Evolutionary conservation across 2,329 filamentous ascomycete species (phyloP).

Genomic region (Aspergillus brasiliensis): DNA sequence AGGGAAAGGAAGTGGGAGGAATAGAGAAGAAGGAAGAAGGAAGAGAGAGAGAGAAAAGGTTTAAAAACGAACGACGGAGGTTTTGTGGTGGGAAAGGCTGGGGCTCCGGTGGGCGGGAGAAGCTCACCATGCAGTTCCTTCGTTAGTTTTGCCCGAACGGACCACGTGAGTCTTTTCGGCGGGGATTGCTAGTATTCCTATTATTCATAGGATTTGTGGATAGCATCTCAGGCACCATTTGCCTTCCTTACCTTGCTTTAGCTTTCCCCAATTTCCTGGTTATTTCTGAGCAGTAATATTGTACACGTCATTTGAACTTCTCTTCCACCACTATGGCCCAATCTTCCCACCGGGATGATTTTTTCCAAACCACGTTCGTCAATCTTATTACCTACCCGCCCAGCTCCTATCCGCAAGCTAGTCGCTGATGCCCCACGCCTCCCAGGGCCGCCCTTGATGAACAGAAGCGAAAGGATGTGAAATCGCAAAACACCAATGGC

Average conservation of each 20-base stretch:
- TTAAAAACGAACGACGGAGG: conserved; percentile 8
- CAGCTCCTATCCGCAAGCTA: conserved; percentile 6
- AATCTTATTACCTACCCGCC: not conserved
- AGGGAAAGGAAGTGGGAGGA: conserved; percentile 26
- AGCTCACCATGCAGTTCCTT: conserved; percentile 36
- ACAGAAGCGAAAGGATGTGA: conserved; percentile 66
- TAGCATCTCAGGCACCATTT: not conserved
- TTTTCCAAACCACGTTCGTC: conserved; percentile 87
- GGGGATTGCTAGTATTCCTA: not conserved
- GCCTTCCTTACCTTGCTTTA: not conserved
- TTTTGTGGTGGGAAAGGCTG: conserved; percentile 33
- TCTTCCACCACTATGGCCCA: conserved; percentile 57
- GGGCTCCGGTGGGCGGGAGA: conserved; percentile 35
- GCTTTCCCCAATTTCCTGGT: not conserved
- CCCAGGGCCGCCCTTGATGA: conserved; percentile 52
- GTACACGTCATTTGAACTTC: not conserved
- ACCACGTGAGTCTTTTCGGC: not conserved
- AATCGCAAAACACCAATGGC: conserved; percentile 80
- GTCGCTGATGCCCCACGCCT: conserved; percentile 15
- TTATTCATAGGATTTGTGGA: not conserved
- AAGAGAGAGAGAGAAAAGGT: conserved; percentile 32
- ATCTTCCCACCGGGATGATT: conserved; percentile 74
- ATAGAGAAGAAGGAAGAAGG: conserved; percentile 27
- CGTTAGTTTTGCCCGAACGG: conserved; percentile 15
- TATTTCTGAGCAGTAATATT: not conserved